These are phyloP conservation scores for Xylariaceae sp. DNA, from an alignment of 2,329 filamentous ascomycete species.

Conservation along the genomic window DNA sequence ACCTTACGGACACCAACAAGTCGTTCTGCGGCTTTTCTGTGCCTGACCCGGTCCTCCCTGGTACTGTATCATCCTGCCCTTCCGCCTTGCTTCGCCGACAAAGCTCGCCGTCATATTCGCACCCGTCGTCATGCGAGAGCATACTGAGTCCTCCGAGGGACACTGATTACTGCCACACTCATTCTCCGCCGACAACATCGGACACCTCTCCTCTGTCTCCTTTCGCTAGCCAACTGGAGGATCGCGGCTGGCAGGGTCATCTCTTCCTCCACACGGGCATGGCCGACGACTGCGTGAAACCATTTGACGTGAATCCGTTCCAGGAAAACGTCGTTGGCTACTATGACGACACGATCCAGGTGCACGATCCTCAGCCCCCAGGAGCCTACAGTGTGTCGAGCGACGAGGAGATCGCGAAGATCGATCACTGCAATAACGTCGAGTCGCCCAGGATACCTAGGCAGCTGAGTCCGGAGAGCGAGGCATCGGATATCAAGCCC, in stretches of 20 bases:
- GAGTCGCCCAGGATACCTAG: constrained; percentile 11
- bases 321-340: constrained; percentile 21
- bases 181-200: constrained; percentile 30
- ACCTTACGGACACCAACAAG: constrained; percentile 21
- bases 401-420: constrained; percentile 18
- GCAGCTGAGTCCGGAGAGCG: constrained; percentile 20
- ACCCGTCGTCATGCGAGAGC: constrained; percentile 29
- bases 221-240: constrained; percentile 18
- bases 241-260: constrained; percentile 18
- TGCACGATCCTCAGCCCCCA: constrained; percentile 15
- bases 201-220: constrained; percentile 27
- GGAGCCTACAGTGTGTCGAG: constrained; percentile 27
- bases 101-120: constrained; percentile 31
- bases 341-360: constrained; percentile 20
- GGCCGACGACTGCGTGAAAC: constrained; percentile 27
- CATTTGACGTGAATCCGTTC: constrained; percentile 24
- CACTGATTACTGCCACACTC: constrained; percentile 29
- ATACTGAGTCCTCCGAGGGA: constrained; percentile 32
- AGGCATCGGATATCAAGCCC: constrained; percentile 16
- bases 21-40: constrained; percentile 14
- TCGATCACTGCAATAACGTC: constrained; percentile 11
- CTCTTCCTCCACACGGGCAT: constrained; percentile 23
- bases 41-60: constrained; percentile 11
- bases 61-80: constrained; percentile 11
- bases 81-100: constrained; percentile 20